phyloP scores from a whole-genome alignment of 257 asterid species.

The Solanum chmielewskii region DNA sequence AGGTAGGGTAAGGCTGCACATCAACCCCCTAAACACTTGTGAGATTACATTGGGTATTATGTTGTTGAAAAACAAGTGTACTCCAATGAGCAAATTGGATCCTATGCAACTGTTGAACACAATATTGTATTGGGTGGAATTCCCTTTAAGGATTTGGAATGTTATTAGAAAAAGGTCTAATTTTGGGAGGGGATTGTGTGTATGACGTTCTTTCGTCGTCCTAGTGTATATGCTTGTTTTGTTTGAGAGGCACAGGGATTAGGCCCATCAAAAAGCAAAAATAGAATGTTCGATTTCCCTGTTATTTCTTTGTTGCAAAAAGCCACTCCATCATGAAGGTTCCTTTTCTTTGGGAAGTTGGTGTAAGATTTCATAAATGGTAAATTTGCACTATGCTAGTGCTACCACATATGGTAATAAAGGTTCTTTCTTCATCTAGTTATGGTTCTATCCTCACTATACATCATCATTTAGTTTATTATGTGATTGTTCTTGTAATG shows the following conservation, averaged over 20 bases:
- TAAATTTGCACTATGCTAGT: neutral
- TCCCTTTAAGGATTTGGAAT: neutral
- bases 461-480: neutral
- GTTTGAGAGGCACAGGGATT: neutral
- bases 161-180: neutral
- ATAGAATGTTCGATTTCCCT: neutral
- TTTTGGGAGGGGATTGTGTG: neutral
- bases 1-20: neutral
- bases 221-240: neutral
- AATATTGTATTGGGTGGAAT: neutral
- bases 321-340: neutral
- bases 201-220: neutral
- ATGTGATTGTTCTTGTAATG: neutral
- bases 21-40: neutral
- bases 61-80: neutral
- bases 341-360: neutral
- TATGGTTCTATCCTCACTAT: neutral
- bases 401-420: neutral
- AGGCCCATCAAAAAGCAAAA: neutral
- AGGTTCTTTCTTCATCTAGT: neutral
- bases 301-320: neutral
- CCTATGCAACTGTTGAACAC: neutral
- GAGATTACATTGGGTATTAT: neutral
- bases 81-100: neutral
- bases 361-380: neutral